Evolutionary conservation across 129 eudicot genomes (phyloP).

Genomic region (Ambrosia artemisiifolia): DNA sequence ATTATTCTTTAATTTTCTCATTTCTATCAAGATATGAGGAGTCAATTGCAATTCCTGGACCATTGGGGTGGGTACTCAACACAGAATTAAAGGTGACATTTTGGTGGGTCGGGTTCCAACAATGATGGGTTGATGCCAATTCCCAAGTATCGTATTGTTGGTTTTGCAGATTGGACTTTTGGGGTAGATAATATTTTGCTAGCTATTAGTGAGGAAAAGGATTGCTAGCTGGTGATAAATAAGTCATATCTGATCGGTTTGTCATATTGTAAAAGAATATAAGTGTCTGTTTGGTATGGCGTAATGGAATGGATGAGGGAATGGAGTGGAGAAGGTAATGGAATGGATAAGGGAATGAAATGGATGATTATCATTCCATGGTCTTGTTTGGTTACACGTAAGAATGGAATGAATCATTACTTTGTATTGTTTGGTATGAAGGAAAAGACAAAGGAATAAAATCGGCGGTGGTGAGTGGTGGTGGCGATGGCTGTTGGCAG

Average conservation of each 20-base stretch:
- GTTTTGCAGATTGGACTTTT: conserved; percentile 20
- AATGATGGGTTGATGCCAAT: neutral
- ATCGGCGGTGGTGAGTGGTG: too few relatives aligned
- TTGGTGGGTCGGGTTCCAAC: conserved; percentile 11
- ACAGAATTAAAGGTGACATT: conserved; percentile 9
- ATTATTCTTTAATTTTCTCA: neutral
- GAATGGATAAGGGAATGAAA: too few relatives aligned
- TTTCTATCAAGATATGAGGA: neutral
- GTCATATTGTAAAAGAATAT: neutral
- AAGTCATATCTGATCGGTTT: conserved; percentile 17
- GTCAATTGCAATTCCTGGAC: neutral
- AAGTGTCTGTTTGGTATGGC: too few relatives aligned
- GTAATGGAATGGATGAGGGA: too few relatives aligned
- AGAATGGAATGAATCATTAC: too few relatives aligned
- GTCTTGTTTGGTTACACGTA: too few relatives aligned
- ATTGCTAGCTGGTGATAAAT: conserved; percentile 31
- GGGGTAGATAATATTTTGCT: conserved; percentile 17
- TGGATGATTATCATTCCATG: too few relatives aligned
- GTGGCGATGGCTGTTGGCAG: too few relatives aligned
- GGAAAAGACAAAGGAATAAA: too few relatives aligned
- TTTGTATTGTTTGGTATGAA: too few relatives aligned
- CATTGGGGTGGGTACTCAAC: conserved; percentile 10
- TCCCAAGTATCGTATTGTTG: conserved; percentile 16
- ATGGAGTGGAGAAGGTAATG: too few relatives aligned
- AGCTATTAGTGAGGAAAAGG: conserved; percentile 21